Conservation (phyloP, 331 rosid species). For the Rosa hybrid region DNA sequence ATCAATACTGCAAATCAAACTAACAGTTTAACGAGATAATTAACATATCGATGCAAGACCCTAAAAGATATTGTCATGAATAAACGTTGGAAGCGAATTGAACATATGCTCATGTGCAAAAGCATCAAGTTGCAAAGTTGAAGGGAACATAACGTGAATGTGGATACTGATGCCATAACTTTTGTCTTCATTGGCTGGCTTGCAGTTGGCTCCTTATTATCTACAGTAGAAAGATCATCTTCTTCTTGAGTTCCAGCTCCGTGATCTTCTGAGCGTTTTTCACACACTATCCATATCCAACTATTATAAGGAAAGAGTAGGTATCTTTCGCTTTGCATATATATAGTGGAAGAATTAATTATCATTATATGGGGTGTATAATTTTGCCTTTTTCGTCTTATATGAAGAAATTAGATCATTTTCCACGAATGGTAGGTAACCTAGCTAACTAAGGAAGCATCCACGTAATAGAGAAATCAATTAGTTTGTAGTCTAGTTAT, state of each 20-base stretch:
- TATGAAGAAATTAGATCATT: neutral
- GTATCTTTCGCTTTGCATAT: conserved; percentile 13
- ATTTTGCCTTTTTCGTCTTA: neutral
- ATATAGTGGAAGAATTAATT: neutral
- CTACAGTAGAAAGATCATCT: neutral
- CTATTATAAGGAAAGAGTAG: neutral
- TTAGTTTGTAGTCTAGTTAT: neutral
- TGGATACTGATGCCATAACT: neutral
- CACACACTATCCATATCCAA: neutral
- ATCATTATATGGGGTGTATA: neutral
- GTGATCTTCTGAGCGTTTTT: neutral
- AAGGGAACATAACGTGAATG: neutral
- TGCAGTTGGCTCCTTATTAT: neutral
- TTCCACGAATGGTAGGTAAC: neutral
- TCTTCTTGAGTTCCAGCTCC: neutral
- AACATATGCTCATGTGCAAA: neutral
- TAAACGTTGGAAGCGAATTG: no score
- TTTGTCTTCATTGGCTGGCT: neutral
- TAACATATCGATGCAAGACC: no score
- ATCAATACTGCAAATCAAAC: no score
- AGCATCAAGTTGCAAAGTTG: neutral
- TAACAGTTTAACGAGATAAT: no score
- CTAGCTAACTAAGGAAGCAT: neutral
- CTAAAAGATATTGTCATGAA: no score
- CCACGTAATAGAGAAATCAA: neutral